A percentile compares a stretch with the other conserved stretches of the same genome.
Conservation (phyloP, 352 stramenopile species). For the Aphanomyces euteiches region DNA sequence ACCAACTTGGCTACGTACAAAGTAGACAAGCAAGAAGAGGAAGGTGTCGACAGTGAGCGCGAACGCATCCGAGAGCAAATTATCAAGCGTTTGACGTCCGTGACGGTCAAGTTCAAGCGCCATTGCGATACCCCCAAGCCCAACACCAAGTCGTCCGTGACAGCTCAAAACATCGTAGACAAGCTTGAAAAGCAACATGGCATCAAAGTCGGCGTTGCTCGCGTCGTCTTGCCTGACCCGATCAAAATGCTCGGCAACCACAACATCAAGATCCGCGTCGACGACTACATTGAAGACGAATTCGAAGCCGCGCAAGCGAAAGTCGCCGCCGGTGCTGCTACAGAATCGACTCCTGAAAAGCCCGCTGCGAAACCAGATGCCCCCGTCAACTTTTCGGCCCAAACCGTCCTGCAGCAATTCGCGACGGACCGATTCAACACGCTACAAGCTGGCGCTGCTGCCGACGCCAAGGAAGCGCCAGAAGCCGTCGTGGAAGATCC, state of each 20-base stretch:
- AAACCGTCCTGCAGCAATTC: constrained; percentile 27
- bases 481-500: constrained; percentile 11
- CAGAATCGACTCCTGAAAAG: background rate
- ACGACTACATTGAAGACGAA: constrained; percentile 70
- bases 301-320: constrained; percentile 39
- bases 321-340: background rate
- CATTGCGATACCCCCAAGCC: constrained; percentile 38
- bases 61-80: constrained; percentile 51
- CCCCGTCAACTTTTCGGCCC: constrained; percentile 17
- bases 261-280: constrained; percentile 77
- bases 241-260: constrained; percentile 81
- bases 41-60: constrained; percentile 57
- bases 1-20: constrained; percentile 86
- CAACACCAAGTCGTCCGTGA: constrained; percentile 33
- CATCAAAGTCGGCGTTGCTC: constrained; percentile 73
- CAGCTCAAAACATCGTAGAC: constrained; percentile 78
- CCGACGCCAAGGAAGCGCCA: background rate
- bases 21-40: constrained; percentile 56
- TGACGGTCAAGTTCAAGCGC: constrained; percentile 75
- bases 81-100: constrained; percentile 51
- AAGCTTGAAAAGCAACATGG: constrained; percentile 81
- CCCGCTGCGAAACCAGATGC: constrained; percentile 9
- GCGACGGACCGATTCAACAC: constrained; percentile 28
- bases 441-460: background rate
- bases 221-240: constrained; percentile 62